phyloP scores from a whole-genome alignment of 352 stramenopile species.

The Globisporangium heterothallicum region DNA sequence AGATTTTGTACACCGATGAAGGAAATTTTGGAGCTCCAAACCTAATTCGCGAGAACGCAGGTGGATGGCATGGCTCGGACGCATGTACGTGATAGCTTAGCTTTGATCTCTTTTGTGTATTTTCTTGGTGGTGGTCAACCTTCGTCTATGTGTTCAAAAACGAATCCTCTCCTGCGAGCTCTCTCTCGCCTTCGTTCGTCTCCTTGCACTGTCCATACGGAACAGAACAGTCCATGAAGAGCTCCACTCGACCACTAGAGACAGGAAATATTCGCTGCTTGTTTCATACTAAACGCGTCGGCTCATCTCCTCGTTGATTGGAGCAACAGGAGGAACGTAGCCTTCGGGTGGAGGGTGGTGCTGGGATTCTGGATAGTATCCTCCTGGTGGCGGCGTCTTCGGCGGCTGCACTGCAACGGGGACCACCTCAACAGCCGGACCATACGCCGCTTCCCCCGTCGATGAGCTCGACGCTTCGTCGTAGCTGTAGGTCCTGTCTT shows the following conservation, averaged over 20 bases:
- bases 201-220: background rate
- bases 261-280: background rate
- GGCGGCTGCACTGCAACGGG: constrained; percentile 6
- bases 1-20: too few species aligned
- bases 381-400: background rate
- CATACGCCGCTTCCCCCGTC: background rate
- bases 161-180: too few species aligned
- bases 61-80: too few species aligned
- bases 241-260: background rate
- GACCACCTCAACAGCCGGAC: constrained; percentile 3
- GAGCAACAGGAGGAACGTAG: background rate
- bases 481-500: constrained; percentile 8
- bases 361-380: background rate
- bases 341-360: background rate
- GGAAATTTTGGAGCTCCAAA: too few species aligned
- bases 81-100: too few species aligned
- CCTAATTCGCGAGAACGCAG: too few species aligned
- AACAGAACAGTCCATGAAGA: background rate
- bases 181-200: too few species aligned
- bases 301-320: constrained; percentile 4
- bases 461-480: background rate
- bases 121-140: too few species aligned
- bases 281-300: background rate
- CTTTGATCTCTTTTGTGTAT: too few species aligned
- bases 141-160: too few species aligned